Conservation (phyloP, 2,329 filamentous ascomycete genomes). For the Pseudogymnoascus sp. region DNA sequence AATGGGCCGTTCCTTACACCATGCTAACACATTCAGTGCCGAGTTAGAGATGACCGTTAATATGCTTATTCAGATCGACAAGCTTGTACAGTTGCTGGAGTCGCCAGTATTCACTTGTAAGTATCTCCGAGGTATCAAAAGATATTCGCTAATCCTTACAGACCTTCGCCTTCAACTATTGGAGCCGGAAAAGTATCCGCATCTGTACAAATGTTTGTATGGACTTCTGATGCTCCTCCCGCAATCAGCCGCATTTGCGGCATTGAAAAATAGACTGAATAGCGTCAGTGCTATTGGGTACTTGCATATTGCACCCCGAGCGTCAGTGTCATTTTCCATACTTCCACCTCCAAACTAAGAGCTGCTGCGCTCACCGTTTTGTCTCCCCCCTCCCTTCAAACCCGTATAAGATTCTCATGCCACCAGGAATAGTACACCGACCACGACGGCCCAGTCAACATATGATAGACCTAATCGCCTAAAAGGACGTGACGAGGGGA, state of each 20-base stretch:
- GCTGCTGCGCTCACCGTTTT: not conserved
- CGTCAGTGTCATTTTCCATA: constrained; percentile 49
- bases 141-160: constrained; percentile 33
- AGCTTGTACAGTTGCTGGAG: constrained; percentile 91
- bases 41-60: constrained; percentile 99
- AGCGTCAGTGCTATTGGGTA: constrained; percentile 97
- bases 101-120: constrained; percentile 96
- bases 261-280: constrained; percentile 91
- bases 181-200: constrained; percentile 89
- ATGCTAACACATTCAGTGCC: constrained; percentile 50
- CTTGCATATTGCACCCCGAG: constrained; percentile 72
- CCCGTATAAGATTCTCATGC: not conserved
- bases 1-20: not conserved
- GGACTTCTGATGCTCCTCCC: constrained; percentile 97
- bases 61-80: constrained; percentile 97
- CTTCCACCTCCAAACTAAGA: constrained; percentile 16
- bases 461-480: constrained; percentile 72
- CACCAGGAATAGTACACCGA: constrained; percentile 33
- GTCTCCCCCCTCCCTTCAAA: constrained; percentile 5
- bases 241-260: constrained; percentile 93
- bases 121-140: constrained; percentile 26
- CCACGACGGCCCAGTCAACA: constrained; percentile 45
- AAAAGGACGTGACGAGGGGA: constrained; percentile 74
- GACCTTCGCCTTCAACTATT: constrained; percentile 90
- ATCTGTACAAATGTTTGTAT: constrained; percentile 96